Base-by-base conservation (phyloP, 2,329 filamentous ascomycete species). In the Fusarium dlaminii region DNA sequence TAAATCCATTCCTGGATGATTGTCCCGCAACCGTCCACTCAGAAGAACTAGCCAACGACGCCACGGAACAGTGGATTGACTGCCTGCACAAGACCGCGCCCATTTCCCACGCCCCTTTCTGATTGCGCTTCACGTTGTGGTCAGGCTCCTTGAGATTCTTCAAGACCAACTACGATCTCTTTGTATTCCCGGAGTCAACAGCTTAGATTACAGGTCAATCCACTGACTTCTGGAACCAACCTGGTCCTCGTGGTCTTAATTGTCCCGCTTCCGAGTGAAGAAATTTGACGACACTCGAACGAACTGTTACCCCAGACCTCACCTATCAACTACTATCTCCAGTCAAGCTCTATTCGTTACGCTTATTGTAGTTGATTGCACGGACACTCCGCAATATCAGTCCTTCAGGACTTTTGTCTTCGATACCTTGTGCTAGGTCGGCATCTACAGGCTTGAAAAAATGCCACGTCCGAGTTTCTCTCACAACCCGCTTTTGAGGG, bases 401-500 rank as follows among this genome's bases (percentile, higher is more conserved):
- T 51, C 39, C 49, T 37, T 12, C 9, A 29, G 43, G 29, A 12
- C 42, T 51, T 37, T 65, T 20, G n/a, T 30, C 57, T 40, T 32
- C 34, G 11, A 40, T 52, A 39, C 37, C 36, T 39, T 52, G 45
- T 62, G 43, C 37, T 34, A 45, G 42, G 29, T 49, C 27, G 32
- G n/a, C 51, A 34, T 34, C n/a, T 42, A 34, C 49, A 45, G 63
- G 49, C 32, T 61, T 57, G 34, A 57, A 68, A 76, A 74, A 70
- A 87, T 86, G 85, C 82, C 84, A 78, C 84, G 85, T 69, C 82
- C 82, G 60, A 86, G 85, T 79, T 84, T 87, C 80, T 85, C 85
- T 30, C 84, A 86, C 65, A 87, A 89, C 58, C 91, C 91, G 42
- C 83, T 92, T 58, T 84, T 94, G 68, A 89, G 90, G 81, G 94